These are phyloP conservation scores for Crithidia thermophila DNA, from an alignment of 208 protist genomes.

Conservation along the genomic window DNA sequence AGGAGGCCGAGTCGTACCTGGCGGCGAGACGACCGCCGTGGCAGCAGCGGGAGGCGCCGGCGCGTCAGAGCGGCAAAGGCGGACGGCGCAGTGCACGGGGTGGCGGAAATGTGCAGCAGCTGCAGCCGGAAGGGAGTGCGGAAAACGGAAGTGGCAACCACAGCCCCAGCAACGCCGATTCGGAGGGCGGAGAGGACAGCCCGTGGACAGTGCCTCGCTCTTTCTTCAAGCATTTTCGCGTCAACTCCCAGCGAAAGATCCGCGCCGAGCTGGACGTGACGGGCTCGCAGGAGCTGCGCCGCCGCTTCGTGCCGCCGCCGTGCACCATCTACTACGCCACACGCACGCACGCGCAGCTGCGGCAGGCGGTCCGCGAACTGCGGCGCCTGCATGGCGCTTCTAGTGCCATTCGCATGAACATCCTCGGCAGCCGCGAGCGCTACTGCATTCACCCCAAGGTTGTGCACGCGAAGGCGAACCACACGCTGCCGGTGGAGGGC, in stretches of 20 bases:
- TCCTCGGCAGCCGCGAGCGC: slow-evolving; percentile 95
- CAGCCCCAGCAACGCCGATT: neutral
- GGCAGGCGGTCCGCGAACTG: slow-evolving; percentile 95
- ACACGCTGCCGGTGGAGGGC: slow-evolving; percentile 59
- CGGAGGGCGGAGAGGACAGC: slow-evolving; percentile 11
- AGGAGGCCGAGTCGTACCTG: slow-evolving; percentile 93
- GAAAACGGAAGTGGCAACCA: neutral
- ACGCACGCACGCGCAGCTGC: slow-evolving; percentile 97
- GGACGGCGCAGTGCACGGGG: too few species aligned
- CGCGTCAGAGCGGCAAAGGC: too few species aligned
- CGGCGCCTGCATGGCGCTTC: slow-evolving; percentile 59
- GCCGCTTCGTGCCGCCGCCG: slow-evolving; percentile 49
- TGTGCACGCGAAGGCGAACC: slow-evolving; percentile 43
- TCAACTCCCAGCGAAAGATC: slow-evolving; percentile 27
- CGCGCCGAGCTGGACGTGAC: slow-evolving; percentile 56
- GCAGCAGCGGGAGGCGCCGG: slow-evolving; percentile 6
- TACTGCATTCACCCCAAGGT: slow-evolving; percentile 93
- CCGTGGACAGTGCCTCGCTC: slow-evolving; percentile 35
- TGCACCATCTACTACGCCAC: slow-evolving; percentile 95
- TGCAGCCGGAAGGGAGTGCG: neutral
- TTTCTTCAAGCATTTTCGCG: slow-evolving; percentile 70
- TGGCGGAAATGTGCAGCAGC: too few species aligned
- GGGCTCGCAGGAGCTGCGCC: slow-evolving; percentile 56
- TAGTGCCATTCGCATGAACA: slow-evolving; percentile 76
- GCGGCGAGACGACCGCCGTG: slow-evolving; percentile 71